Evolutionary conservation across 371 early-diverging fungal species (phyloP).

Genomic region (Mortierella sp.): DNA sequence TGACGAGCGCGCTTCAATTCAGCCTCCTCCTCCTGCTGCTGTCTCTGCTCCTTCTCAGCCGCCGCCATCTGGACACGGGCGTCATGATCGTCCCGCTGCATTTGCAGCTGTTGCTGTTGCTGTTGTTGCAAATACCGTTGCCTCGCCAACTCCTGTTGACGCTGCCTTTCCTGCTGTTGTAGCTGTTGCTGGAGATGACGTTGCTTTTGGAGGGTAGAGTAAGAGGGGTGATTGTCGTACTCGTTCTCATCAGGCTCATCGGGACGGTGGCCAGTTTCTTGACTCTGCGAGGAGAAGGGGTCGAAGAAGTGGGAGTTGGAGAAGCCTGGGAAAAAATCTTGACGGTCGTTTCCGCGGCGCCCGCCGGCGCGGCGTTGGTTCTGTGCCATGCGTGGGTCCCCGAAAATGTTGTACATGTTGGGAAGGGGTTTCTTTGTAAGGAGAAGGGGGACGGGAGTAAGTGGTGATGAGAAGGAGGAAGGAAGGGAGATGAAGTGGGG

Average conservation of each 20-base stretch:
- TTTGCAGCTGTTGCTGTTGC: neutral
- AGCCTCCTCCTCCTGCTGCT: neutral
- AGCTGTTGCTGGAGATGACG: constrained; percentile 13
- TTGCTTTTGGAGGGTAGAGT: constrained; percentile 11
- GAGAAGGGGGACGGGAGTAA: neutral
- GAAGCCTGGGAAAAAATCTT: constrained; percentile 41
- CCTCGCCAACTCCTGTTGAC: constrained; percentile 7
- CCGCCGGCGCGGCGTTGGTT: constrained; percentile 12
- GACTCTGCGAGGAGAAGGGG: constrained; percentile 20
- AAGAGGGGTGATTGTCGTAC: neutral
- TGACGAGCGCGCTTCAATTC: constrained; percentile 3
- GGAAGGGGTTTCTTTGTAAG: neutral
- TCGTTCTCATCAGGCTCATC: neutral
- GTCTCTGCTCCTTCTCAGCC: neutral
- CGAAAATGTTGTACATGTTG: constrained; percentile 24
- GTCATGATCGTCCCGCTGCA: neutral
- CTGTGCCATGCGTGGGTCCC: constrained; percentile 16
- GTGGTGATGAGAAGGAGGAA: neutral
- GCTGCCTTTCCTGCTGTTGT: constrained; percentile 11
- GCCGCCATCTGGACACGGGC: neutral
- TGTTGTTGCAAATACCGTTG: neutral
- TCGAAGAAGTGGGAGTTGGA: constrained; percentile 41
- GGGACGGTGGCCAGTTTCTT: neutral
- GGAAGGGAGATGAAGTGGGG: neutral
- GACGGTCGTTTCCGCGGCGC: constrained; percentile 20